Conservation (phyloP, 2,329 filamentous ascomycete species). For the Claviceps sp. region DNA sequence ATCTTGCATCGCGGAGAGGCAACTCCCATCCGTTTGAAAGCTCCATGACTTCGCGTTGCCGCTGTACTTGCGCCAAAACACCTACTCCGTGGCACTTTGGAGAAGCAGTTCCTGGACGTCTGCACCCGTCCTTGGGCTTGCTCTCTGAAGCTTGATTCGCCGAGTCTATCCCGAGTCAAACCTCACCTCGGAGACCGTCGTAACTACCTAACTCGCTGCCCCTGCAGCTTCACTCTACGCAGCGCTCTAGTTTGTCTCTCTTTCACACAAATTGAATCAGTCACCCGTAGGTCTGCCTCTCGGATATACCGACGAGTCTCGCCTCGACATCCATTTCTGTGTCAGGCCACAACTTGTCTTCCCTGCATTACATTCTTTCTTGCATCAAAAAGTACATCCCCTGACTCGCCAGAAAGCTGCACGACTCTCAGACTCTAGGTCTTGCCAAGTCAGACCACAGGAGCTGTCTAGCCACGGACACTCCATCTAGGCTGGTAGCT, state of each 20-base stretch:
- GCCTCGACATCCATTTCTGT: neutral
- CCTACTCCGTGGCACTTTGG: slow-evolving; percentile 2
- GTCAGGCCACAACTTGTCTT: neutral
- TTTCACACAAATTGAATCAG: neutral
- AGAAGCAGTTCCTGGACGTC: slow-evolving; percentile 24
- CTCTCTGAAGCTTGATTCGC: slow-evolving; percentile 7
- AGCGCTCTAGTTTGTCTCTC: neutral
- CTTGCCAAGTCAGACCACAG: slow-evolving; percentile 4
- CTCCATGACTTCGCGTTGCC: no score
- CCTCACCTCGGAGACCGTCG: slow-evolving; percentile 2
- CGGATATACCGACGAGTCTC: neutral
- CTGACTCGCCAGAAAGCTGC: no score
- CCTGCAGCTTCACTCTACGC: neutral
- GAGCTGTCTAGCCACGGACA: slow-evolving; percentile 21
- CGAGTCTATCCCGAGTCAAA: slow-evolving; percentile 1
- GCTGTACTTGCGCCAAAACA: neutral
- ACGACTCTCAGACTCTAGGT: neutral
- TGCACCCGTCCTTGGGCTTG: slow-evolving; percentile 26
- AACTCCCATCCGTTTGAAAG: neutral
- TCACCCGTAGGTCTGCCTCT: neutral
- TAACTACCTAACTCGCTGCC: neutral
- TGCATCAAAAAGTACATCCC: neutral
- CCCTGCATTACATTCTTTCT: neutral
- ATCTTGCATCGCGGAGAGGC: slow-evolving; percentile 1
- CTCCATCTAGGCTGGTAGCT: slow-evolving; percentile 20